Conservation (phyloP, 148 eudicot genomes). For the Chenopodium suecicum region DNA sequence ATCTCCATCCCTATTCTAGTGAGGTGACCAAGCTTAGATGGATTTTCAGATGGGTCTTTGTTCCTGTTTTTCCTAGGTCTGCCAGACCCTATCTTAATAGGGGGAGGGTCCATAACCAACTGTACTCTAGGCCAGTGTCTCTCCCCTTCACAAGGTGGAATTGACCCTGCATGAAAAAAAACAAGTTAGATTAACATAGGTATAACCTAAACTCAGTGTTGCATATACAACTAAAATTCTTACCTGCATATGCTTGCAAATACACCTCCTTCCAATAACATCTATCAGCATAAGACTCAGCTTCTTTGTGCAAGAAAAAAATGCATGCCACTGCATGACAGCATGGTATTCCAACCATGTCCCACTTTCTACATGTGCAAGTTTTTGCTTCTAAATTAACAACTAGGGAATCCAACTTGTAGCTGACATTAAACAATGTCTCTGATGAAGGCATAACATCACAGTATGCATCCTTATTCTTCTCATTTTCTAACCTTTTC, state of each 20-base stretch:
- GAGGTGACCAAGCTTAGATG: no score
- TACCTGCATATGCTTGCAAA: no score
- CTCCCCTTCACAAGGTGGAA: neutral
- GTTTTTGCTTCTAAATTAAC: neutral
- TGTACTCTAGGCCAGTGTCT: neutral
- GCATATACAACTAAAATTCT: no score
- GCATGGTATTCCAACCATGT: neutral
- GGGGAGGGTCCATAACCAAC: neutral
- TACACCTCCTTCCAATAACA: neutral
- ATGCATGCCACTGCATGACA: neutral
- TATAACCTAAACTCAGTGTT: no score
- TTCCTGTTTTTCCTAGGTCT: neutral
- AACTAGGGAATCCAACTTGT: neutral
- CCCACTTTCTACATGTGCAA: neutral
- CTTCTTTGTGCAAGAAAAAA: neutral
- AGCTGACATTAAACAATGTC: no score
- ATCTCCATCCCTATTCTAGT: no score
- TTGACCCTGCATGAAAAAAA: neutral
- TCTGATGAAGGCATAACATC: no score
- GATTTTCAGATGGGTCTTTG: neutral
- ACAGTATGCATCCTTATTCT: no score
- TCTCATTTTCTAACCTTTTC: no score
- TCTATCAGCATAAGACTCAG: neutral
- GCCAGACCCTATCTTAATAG: neutral
- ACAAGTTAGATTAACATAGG: no score